Conservation (phyloP, 352 stramenopile species). For the Phytophthora sansomeana region DNA sequence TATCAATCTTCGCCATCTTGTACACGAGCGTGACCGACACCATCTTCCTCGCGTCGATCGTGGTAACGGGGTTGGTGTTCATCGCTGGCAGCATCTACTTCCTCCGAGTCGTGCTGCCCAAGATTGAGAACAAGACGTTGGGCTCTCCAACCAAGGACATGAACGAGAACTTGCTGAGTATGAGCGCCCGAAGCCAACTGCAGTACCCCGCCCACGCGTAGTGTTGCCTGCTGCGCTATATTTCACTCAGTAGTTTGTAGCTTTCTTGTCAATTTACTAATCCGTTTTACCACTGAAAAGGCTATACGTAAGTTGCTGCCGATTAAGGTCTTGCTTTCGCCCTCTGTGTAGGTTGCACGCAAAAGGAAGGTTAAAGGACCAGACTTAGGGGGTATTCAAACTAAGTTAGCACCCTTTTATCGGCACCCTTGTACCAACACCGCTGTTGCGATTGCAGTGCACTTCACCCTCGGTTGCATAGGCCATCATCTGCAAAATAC, state of each 20-base stretch:
- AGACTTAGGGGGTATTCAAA: no score
- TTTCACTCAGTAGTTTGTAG: slow-evolving; percentile 10
- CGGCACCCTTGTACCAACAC: no score
- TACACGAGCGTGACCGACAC: slow-evolving; percentile 55
- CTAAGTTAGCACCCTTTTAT: no score
- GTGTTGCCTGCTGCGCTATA: no score
- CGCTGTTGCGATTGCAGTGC: no score
- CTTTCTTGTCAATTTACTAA: slow-evolving; percentile 2
- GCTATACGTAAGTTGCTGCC: no score
- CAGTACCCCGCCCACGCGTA: slow-evolving; percentile 1
- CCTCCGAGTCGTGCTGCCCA: slow-evolving; percentile 44
- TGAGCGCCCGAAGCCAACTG: slow-evolving; percentile 12
- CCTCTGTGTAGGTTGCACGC: no score
- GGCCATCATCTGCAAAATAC: background rate
- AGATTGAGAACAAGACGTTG: slow-evolving; percentile 42
- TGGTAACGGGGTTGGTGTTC: slow-evolving; percentile 56
- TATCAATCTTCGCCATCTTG: slow-evolving; percentile 61
- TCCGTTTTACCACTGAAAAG: no score
- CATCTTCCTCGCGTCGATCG: slow-evolving; percentile 63
- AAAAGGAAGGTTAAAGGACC: no score
- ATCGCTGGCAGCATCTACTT: slow-evolving; percentile 54
- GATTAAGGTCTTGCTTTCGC: no score
- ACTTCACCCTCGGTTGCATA: no score
- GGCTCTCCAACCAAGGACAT: slow-evolving; percentile 39
- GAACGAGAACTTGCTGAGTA: slow-evolving; percentile 40